Evolutionary conservation across 2,329 filamentous ascomycete species (phyloP).

Genomic region (Cadophora gregata): DNA sequence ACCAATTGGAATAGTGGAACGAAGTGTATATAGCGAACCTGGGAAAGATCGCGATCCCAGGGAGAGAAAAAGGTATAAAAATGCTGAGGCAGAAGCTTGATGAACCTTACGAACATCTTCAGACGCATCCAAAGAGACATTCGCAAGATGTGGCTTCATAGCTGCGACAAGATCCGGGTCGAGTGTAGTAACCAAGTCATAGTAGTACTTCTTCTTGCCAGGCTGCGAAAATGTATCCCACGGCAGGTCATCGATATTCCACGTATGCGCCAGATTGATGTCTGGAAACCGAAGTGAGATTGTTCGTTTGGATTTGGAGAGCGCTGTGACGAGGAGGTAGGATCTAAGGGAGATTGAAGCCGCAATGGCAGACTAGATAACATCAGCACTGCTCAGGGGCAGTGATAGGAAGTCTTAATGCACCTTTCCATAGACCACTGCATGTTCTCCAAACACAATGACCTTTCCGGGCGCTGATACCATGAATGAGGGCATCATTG

Average conservation of each 20-base stretch:
- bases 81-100: constrained; percentile 79
- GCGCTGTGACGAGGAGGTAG: constrained; percentile 92
- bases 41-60: constrained; percentile 80
- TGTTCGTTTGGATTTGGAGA: constrained; percentile 89
- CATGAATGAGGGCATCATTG: constrained; percentile 90
- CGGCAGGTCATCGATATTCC: constrained; percentile 91
- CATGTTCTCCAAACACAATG: constrained; percentile 97
- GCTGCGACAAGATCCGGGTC: constrained; percentile 83
- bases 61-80: constrained; percentile 92
- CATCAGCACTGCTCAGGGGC: constrained; percentile 18
- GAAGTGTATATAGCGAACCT: constrained; percentile 85
- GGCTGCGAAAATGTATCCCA: constrained; percentile 83
- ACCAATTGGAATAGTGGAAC: constrained; percentile 91
- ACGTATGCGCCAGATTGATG: constrained; percentile 86
- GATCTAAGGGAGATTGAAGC: constrained; percentile 94
- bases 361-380: constrained; percentile 79
- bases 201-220: constrained; percentile 92
- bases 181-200: constrained; percentile 83
- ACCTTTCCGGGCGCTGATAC: constrained; percentile 98
- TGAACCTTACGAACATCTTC: constrained; percentile 84
- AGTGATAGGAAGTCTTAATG: constrained; percentile 30
- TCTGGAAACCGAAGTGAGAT: constrained; percentile 91
- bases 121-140: constrained; percentile 70
- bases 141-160: constrained; percentile 77
- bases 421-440: constrained; percentile 96